Percentiles rank a stretch among this genome's conserved stretches.
Evolutionary conservation across 495 filamentous ascomycete genomes (phyloP).

Genomic region (Clohesyomyces aquaticus): DNA sequence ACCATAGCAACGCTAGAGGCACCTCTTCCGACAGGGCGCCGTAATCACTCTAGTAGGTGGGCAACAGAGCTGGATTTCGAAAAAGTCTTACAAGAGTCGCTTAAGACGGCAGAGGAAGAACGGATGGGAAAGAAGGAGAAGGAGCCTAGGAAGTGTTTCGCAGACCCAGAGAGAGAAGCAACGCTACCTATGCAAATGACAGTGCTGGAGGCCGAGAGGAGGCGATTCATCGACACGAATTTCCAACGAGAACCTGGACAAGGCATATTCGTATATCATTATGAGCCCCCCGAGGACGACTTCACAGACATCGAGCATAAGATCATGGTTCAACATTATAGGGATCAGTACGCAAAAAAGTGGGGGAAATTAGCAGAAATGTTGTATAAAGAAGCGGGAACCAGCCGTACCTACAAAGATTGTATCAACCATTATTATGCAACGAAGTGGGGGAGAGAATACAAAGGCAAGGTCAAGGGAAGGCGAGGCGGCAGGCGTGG

Average conservation of each 20-base stretch:
- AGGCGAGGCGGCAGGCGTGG: conserved; percentile 64
- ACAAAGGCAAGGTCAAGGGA: conserved; percentile 77
- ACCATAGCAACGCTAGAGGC: conserved; percentile 25
- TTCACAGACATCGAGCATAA: conserved; percentile 80
- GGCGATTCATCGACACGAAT: conserved; percentile 70
- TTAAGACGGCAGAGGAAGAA: conserved; percentile 73
- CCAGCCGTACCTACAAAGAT: conserved; percentile 72
- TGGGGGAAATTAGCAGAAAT: conserved; percentile 86
- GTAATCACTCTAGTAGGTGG: conserved; percentile 23
- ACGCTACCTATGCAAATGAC: conserved; percentile 76
- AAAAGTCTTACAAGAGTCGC: conserved; percentile 73
- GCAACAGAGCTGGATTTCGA: conserved; percentile 71
- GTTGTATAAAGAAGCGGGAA: conserved; percentile 51
- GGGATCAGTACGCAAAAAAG: conserved; percentile 72
- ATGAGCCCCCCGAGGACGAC: conserved; percentile 75
- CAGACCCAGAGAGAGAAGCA: conserved; percentile 83
- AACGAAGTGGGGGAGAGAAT: conserved; percentile 82
- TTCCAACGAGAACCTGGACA: conserved; percentile 67
- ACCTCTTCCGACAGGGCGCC: conserved; percentile 14
- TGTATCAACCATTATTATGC: conserved; percentile 97
- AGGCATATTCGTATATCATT: conserved; percentile 72
- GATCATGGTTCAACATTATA: conserved; percentile 76
- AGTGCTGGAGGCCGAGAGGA: conserved; percentile 39
- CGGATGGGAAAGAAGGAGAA: conserved; percentile 66
- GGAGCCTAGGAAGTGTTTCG: conserved; percentile 65